Evolutionary conservation across 352 stramenopile genomes (phyloP), one percentile per base, ranked within the genome.

Genomic region (Pythium plurisporium): DNA sequence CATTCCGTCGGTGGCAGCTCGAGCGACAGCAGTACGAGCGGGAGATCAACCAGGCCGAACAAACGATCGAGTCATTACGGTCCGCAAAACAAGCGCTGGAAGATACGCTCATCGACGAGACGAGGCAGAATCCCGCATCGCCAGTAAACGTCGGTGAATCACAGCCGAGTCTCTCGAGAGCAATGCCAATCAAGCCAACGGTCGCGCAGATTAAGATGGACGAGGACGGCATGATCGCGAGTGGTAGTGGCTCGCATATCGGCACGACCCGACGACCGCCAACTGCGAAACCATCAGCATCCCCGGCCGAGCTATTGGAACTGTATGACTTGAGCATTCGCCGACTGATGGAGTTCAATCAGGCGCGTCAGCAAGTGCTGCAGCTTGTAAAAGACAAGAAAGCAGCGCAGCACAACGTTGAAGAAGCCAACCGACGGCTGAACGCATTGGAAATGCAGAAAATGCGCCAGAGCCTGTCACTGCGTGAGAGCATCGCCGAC

Each of bases 401-500:
- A 41, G 65, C 72, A 8, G 73, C 80, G 0, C 67, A 89, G 48
- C 68, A 76, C 0, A 82, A 68, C 46, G 82, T 82, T 22, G 73
- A 71, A 15, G 80, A 89, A 51, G 77, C 77, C 0, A 61, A 64
- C 25, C 64, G 65, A 5, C 81, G 81, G 14, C 55, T 89, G 22
- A 90, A 75, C 31, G 76, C 78, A 4, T 56, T 94, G n/a, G 82
- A 94, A 59, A 90, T 94, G 82, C 74, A 91, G 30, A 89, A 87
- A 52, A 65, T 94, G 60, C 74, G 84, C 0, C 79, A 89, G 48
- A 91, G 79, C 22, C 51, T 94, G 26, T 79, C 73, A 0, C 59
- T 94, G 15, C 76, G 78, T 11, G 73, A 88, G 48, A 91, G 81
- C 64, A 94, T 94, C 40, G 84, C 70, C 3, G 82, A 92, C 17